phyloP scores from a whole-genome alignment of 2,329 filamentous ascomycete species.

The Aspergillus awamori region DNA sequence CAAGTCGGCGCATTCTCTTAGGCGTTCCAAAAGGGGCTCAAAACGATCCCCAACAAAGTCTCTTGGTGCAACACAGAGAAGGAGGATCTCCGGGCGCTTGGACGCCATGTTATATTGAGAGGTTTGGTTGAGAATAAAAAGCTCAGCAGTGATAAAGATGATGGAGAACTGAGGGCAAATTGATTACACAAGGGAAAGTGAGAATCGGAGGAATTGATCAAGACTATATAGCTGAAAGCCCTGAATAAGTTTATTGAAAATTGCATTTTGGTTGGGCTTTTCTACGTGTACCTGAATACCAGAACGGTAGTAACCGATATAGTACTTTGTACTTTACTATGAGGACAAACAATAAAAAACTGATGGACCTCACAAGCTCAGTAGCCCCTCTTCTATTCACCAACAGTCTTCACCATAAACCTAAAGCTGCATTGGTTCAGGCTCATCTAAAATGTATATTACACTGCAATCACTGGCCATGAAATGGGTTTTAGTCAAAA shows the following conservation, averaged over 20 bases:
- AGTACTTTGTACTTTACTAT: neutral
- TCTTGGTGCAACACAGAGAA: neutral
- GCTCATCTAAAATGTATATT: neutral
- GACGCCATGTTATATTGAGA: neutral
- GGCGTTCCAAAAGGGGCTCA: neutral
- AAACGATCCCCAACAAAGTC: neutral
- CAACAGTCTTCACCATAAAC: neutral
- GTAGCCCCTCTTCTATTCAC: neutral
- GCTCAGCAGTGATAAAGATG: neutral
- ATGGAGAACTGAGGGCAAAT: neutral
- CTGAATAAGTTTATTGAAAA: neutral
- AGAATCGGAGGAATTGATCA: neutral
- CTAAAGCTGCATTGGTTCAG: neutral
- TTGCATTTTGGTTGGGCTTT: neutral
- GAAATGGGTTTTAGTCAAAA: neutral
- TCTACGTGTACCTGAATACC: neutral
- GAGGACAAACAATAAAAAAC: neutral
- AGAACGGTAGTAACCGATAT: neutral
- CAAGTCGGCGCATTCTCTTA: neutral
- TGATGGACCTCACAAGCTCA: neutral
- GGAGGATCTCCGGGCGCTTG: neutral
- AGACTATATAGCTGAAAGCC: neutral
- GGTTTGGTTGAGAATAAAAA: neutral
- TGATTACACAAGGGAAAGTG: too few species aligned
- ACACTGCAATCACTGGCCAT: neutral